These are phyloP conservation scores for Triglochin maritima DNA, from an alignment of 106 monocot species.

Conservation along the genomic window DNA sequence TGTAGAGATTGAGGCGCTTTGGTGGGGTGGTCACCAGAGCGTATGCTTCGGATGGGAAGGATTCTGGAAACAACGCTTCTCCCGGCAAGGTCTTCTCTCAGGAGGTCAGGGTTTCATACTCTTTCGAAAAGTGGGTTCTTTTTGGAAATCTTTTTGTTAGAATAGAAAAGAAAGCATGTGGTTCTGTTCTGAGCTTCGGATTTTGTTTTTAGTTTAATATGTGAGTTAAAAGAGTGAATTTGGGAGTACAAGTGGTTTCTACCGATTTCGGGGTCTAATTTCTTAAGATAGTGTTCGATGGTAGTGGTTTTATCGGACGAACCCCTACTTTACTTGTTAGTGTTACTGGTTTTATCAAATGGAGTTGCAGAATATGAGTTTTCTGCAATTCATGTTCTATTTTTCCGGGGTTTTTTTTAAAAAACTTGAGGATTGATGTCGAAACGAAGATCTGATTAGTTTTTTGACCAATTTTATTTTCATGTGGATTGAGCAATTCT, in stretches of 20 bases:
- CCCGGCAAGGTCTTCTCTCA: constrained; percentile 42
- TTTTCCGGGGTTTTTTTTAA: too few species aligned
- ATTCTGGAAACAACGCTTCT: constrained; percentile 10
- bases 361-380: too few species aligned
- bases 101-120: constrained; percentile 28
- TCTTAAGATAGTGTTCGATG: neutral
- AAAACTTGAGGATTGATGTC: neutral
- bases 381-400: too few species aligned
- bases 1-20: constrained; percentile 28
- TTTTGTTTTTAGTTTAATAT: neutral
- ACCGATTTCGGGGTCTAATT: neutral
- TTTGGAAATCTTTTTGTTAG: neutral
- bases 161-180: neutral
- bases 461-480: neutral
- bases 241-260: neutral
- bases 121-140: neutral
- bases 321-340: too few species aligned
- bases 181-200: neutral
- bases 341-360: too few species aligned
- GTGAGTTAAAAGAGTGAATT: neutral
- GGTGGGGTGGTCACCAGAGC: constrained; percentile 12
- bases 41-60: constrained; percentile 13
- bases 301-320: too few species aligned
- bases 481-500: too few species aligned
- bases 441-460: neutral